phyloP scores from a whole-genome alignment of 1,284 basidiomycete genomes.

The Mrakiaceae sp. region DNA sequence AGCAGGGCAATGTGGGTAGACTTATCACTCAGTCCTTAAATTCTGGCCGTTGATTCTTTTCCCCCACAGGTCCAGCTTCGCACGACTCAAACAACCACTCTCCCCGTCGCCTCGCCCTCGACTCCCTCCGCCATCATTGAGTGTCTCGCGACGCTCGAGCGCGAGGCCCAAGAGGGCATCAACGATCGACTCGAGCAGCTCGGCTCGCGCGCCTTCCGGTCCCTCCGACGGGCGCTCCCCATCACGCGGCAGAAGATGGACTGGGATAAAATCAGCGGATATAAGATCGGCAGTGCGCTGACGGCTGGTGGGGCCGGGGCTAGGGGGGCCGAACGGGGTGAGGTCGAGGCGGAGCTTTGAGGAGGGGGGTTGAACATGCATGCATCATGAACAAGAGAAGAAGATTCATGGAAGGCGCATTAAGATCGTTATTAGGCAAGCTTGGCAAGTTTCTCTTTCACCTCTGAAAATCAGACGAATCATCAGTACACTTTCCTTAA shows the following conservation, averaged over 20 bases:
- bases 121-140: constrained; percentile 48
- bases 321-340: neutral
- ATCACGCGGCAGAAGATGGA: constrained; percentile 86
- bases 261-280: constrained; percentile 81
- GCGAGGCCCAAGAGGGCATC: constrained; percentile 60
- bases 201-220: constrained; percentile 81
- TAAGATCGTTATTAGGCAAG: neutral
- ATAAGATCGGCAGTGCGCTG: constrained; percentile 54
- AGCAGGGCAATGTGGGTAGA: constrained; percentile 76
- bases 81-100: constrained; percentile 54
- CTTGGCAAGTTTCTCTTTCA: neutral
- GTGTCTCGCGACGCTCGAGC: constrained; percentile 65
- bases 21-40: neutral
- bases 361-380: neutral
- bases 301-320: neutral
- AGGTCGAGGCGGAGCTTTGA: constrained; percentile 14
- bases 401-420: no score
- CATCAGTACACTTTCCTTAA: neutral
- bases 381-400: no score
- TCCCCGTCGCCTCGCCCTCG: constrained; percentile 44
- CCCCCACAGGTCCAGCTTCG: constrained; percentile 68
- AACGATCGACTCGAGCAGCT: constrained; percentile 72
- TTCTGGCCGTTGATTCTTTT: neutral
- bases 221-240: constrained; percentile 69
- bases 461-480: neutral